Conservation (phyloP, 2,329 filamentous ascomycete species). For the Ophiostoma angusticollis region DNA sequence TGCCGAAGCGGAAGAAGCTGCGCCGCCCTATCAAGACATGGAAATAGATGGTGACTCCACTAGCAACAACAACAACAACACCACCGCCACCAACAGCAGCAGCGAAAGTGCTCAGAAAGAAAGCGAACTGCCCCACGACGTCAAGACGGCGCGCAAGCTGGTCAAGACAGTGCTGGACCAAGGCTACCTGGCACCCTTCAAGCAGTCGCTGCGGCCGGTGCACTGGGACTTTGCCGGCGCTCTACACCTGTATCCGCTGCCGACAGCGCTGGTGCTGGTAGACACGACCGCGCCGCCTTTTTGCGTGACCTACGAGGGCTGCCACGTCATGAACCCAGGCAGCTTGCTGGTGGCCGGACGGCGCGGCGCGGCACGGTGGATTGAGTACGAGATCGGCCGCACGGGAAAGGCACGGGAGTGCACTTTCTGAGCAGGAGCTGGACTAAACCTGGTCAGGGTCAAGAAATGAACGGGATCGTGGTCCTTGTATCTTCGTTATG, state of each 20-base stretch:
- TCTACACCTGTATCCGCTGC: constrained; percentile 76
- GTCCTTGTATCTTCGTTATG: too few species aligned
- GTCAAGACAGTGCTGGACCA: constrained; percentile 90
- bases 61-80: constrained; percentile 5
- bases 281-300: constrained; percentile 75
- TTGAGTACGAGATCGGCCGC: constrained; percentile 67
- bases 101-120: background rate
- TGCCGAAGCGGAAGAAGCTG: constrained; percentile 8
- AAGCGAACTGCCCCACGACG: constrained; percentile 31
- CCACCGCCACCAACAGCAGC: background rate
- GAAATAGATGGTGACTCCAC: constrained; percentile 26
- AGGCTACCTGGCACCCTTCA: constrained; percentile 77
- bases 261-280: constrained; percentile 68
- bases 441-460: too few species aligned
- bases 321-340: constrained; percentile 90
- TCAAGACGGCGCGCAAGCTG: constrained; percentile 56
- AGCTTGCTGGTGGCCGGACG: constrained; percentile 57
- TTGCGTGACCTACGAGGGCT: constrained; percentile 84
- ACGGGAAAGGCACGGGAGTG: constrained; percentile 52
- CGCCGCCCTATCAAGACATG: constrained; percentile 20
- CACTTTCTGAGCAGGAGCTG: constrained; percentile 30
- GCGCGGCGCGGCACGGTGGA: constrained; percentile 62
- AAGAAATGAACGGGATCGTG: background rate
- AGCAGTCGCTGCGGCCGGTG: constrained; percentile 63
- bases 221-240: constrained; percentile 77